Base-by-base conservation (phyloP, 2,329 filamentous ascomycete genomes). In the Fusarium nisikadoi region DNA sequence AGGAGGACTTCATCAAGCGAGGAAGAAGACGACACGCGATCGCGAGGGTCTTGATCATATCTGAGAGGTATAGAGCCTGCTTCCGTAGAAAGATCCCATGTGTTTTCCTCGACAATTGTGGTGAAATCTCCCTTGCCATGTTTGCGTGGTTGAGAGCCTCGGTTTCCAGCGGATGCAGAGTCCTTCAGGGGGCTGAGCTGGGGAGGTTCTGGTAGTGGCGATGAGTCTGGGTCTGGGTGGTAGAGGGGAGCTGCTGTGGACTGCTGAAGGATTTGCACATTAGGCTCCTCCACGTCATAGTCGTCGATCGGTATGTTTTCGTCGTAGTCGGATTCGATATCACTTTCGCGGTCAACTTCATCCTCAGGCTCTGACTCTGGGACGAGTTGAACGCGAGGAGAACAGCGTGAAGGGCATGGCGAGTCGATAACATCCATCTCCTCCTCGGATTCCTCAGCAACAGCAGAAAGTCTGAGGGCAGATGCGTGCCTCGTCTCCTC, bases 101-200 rank as follows among this genome's bases (percentile, higher is more conserved):
- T 83, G 29, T 84, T 85, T 65, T 88, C 86, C 70, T 88, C 86
- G 3, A 83, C 65, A 33, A 86, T 85, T 3, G 85, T 83, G 1
- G 81, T 81, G 68, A 85, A 86, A 17, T 85, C 82, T 11, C 82
- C 82, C 59, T 83, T 81, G 46, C 82, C 72, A 13, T 71, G 50
- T 33, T 75, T 78, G 25, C 71, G 69, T 25, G 71, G 72, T 16
- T 80, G 68, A 52, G 79, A 65, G 38, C 83, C 79, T 70, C 82
- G 70, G 72, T 90, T 90, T 6, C 85, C 87, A 0, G 86, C 86
- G 3, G 86, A 83, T 16, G 81, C 81, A 4, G 85, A 87, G 64
- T 88, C 85, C 53, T 85, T 85, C 1, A 91, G 81, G 2, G 89
- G 88, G 52, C 83, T 86, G 52, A 87, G 71, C 52, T 84, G 85